Conservation (phyloP, 305 asterid species). For the Fraxinus paxiana region DNA sequence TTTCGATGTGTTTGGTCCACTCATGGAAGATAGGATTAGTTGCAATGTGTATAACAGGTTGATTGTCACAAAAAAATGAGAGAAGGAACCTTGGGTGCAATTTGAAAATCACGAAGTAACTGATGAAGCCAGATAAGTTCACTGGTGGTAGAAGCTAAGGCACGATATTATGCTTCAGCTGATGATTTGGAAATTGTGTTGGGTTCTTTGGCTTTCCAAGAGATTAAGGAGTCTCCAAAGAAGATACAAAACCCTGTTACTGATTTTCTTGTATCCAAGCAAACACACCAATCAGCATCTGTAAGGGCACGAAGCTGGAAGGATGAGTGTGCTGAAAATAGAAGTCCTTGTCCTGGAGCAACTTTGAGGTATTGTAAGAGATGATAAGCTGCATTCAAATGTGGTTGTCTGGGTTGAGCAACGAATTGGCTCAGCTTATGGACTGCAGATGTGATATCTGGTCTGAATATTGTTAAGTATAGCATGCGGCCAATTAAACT, state of each 20-base stretch:
- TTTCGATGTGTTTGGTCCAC: background rate
- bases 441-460: background rate
- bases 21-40: background rate
- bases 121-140: background rate
- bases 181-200: background rate
- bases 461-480: background rate
- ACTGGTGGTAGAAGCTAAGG: background rate
- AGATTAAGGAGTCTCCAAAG: background rate
- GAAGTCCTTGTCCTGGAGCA: background rate
- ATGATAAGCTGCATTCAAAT: background rate
- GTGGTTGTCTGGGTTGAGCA: background rate
- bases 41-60: background rate
- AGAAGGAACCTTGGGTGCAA: background rate
- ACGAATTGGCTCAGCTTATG: background rate
- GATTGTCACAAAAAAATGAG: background rate
- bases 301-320: background rate
- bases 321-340: background rate
- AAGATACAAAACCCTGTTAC: background rate
- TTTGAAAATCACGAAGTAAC: background rate
- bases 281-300: background rate
- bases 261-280: background rate
- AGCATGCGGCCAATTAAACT: background rate
- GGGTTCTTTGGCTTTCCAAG: background rate
- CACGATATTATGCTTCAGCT: background rate
- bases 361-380: background rate